Base-by-base conservation (phyloP, 2,329 filamentous ascomycete genomes). In the Thyridium curvatum region DNA sequence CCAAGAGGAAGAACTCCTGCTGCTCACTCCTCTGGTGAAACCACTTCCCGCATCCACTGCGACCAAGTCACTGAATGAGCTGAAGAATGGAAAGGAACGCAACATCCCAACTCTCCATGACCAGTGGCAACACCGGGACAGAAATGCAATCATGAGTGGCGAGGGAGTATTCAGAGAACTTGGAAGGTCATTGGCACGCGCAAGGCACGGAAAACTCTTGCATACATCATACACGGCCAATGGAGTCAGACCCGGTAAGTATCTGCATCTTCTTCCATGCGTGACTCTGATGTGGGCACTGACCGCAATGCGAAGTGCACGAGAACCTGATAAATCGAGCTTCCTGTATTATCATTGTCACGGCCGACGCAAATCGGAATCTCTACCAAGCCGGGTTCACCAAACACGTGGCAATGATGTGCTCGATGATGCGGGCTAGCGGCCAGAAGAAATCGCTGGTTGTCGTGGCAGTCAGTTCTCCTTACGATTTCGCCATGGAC, bases 141-240 rank as follows among this genome's bases (percentile, higher is more conserved):
- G 77, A 50, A 64, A 74, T 39, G 60, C 79, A 46, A 74, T 95
- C 15, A 88, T 95, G 82, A 95, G 86, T 49, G 91, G 91, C 18
- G 91, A 97, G 62, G 82, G 86, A 21, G 89, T 97, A 0, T 97
- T 97, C 52, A 76, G 88, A 50, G 89, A 95, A 55, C 73, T 97
- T 17, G 91, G 91, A 2, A 79, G 87, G 50, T 87, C 86, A 7
- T 67, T 97, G n/a, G 90, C 91, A 10, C 76, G 91, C 38, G 85
- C 89, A 47, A 74, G 90, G 16, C 88, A 86, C 49, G 88, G 90
- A 15, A 86, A 93, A 52, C 78, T 96, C 6, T 68, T 96, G 13
- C 89, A 97, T 59, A 95, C 91, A 2, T 96, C 90, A 12, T 97
- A 97, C 55, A 96, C 91, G 0, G 86, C 89, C 1, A 94, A 95